phyloP scores from a whole-genome alignment of 306 rosid genomes.

The Comarum palustre region DNA sequence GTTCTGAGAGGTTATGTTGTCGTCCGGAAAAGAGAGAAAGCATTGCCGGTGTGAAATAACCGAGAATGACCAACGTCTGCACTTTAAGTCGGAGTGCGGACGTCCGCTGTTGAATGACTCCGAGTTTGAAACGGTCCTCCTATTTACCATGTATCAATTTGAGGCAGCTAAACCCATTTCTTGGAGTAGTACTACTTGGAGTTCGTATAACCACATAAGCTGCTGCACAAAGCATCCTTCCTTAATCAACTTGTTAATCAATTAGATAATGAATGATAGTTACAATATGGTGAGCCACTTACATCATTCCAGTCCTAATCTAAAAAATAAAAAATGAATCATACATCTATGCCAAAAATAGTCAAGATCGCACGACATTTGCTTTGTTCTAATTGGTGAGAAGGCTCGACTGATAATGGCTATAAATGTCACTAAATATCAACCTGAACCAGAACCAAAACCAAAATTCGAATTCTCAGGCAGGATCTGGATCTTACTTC shows the following conservation, averaged over 20 bases:
- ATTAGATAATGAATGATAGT: background rate
- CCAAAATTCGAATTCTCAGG: background rate
- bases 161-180: background rate
- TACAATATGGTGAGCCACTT: slow-evolving; percentile 16
- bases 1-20: no score
- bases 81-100: no score
- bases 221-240: background rate
- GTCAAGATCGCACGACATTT: slow-evolving; percentile 7
- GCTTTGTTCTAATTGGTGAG: background rate
- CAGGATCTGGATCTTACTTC: slow-evolving; percentile 17
- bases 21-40: no score
- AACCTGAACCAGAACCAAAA: background rate
- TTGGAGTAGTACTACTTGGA: background rate
- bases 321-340: background rate
- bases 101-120: no score
- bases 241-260: background rate
- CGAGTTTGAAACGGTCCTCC: background rate
- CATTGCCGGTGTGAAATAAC: no score
- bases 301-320: slow-evolving; percentile 9
- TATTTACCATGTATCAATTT: background rate
- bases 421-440: background rate
- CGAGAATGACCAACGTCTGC: no score
- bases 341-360: background rate
- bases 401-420: background rate
- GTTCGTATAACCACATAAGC: background rate